Base-by-base conservation (phyloP, 225 moss, liverwort and hornwort species). In the Physcomitrium patens region DNA sequence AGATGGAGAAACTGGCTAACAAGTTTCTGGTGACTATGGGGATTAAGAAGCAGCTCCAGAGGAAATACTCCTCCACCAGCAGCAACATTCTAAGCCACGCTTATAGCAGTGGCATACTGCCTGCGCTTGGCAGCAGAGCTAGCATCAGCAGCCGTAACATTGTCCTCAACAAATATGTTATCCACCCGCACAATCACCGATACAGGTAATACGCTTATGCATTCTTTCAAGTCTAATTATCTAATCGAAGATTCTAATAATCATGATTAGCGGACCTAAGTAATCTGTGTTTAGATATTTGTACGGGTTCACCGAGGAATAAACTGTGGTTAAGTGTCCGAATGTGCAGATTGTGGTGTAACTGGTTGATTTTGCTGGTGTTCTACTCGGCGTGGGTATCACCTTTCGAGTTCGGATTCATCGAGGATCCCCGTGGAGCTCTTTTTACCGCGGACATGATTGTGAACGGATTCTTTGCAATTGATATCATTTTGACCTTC, bases 381-480 rank as follows among this genome's bases (percentile, higher is more conserved):
- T 79, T 94, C 53, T 94, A 93, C 76, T 96, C 93, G 23, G 91
- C 95, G 0, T 96, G 95, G 95, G 93, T 89, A 5, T 85, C 95
- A 9, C 95, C 93, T 1, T 96, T 96, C 73, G 95, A 93, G 77
- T 93, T 93, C 53, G 93, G 96, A 2, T 97, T 93, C 57, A 54
- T 97, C 10, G 80, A 90, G 58, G 70, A 66, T 62, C 93, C 91
- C 0, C 26, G 15, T 8, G 78, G 85, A 7, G 67, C 55, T 42
- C 75, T 97, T 0, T 76, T 86, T 12, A 67, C 78, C 0, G 64
- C 69, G 37, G 97, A 97, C 70, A 90, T 88, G 74, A 42, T 80
- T 0, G 89, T 94, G 5, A 91, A 94, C 73, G 84, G 85, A 28
- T 97, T 97, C 77, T 97, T 97, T 19, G 94, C 83, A 43, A 68